These are phyloP conservation scores for Edaphochlamys debaryana DNA, from an alignment of 139 green algal genomes.

Conservation along the genomic window DNA sequence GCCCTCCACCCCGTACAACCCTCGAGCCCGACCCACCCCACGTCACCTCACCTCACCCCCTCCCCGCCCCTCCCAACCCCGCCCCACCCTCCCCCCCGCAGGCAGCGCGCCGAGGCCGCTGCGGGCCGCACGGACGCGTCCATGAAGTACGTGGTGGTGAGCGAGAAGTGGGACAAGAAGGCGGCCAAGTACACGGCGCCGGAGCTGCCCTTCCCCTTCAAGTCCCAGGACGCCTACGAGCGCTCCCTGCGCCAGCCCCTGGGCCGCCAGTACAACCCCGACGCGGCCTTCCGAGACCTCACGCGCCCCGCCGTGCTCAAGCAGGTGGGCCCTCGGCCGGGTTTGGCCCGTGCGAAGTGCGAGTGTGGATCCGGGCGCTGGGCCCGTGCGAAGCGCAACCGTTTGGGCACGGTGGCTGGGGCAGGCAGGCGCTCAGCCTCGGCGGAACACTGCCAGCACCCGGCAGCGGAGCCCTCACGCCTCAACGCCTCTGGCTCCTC, in stretches of 20 bases:
- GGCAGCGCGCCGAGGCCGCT: conserved; percentile 63
- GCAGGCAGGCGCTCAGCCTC: background rate
- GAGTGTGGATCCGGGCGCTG: no score
- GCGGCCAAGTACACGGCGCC: conserved; percentile 74
- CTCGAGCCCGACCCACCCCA: background rate
- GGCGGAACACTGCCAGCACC: background rate
- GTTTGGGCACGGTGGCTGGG: background rate
- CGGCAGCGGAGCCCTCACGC: no score
- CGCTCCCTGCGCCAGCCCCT: conserved; percentile 81
- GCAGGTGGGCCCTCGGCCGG: conserved; percentile 57
- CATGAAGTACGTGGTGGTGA: conserved; percentile 87
- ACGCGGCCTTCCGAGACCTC: conserved; percentile 77
- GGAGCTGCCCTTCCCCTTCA: conserved; percentile 76
- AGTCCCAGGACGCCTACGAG: conserved; percentile 60
- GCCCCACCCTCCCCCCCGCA: conserved; percentile 9
- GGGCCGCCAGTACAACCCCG: conserved; percentile 93
- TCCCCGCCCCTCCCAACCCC: no score
- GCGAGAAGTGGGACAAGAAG: conserved; percentile 93
- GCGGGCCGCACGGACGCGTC: conserved; percentile 80
- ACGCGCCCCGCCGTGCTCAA: conserved; percentile 81
- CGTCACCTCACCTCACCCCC: background rate
- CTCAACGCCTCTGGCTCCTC: background rate
- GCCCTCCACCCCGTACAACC: no score
- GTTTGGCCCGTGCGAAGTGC: background rate
- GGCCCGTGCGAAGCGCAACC: no score